Conservation (phyloP, 2,329 filamentous ascomycete genomes). For the Didymella sp. region DNA sequence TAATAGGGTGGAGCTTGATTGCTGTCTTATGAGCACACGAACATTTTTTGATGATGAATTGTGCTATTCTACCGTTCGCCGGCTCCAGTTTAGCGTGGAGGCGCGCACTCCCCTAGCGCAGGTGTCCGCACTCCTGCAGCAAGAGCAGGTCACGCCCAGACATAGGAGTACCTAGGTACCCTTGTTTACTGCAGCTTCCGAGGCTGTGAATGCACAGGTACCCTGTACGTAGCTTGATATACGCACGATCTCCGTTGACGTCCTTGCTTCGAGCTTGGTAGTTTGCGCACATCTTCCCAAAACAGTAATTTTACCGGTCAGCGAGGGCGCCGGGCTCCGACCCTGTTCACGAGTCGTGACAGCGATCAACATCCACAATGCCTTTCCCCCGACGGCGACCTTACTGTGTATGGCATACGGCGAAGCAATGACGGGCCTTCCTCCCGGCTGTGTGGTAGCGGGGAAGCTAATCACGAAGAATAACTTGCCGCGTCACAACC, state of each 20-base stretch:
- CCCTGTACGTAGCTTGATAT: conserved; percentile 8
- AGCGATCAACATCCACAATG: conserved; percentile 24
- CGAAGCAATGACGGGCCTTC: conserved; percentile 32
- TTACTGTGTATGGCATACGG: conserved; percentile 24
- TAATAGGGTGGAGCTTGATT: not conserved
- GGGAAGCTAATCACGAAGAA: conserved; percentile 22
- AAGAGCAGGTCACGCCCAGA: not conserved
- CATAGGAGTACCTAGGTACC: conserved; percentile 6
- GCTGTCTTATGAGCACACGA: conserved; percentile 9
- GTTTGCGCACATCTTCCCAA: conserved; percentile 5
- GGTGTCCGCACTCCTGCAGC: conserved; percentile 9
- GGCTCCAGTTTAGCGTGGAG: conserved; percentile 6
- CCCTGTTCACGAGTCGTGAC: conserved; percentile 18
- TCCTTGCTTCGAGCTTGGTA: conserved; percentile 11
- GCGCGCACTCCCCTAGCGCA: conserved; percentile 11
- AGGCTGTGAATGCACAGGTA: not conserved
- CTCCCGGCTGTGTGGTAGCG: conserved; percentile 35
- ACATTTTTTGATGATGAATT: conserved; percentile 2
- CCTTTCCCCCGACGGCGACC: conserved; percentile 20
- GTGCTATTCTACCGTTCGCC: conserved; percentile 7
- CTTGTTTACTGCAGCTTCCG: conserved; percentile 13
- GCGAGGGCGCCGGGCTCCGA: conserved; percentile 9
- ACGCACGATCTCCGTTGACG: conserved; percentile 2
- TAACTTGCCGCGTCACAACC: conserved; percentile 11
- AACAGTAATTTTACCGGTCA: conserved; percentile 13